Evolutionary conservation across 371 early-diverging fungal species (phyloP), one percentile per base, ranked within the genome.

Genomic region (Capillidium heterosporum): DNA sequence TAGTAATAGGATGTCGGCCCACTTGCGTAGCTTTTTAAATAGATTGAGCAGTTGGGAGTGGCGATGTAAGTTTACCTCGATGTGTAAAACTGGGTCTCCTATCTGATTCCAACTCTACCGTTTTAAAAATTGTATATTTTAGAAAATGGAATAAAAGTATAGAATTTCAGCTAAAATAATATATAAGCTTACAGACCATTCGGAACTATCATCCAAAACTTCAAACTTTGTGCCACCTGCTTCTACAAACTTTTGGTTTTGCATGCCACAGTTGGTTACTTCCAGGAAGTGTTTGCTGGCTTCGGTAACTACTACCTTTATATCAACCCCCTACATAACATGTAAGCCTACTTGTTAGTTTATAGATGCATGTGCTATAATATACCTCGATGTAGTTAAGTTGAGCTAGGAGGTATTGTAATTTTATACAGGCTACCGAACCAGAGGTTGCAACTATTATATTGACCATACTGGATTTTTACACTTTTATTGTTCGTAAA

Each of bases 61-160:
- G 28, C 13, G 19, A n/a, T 52, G 15, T 32, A 32, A 1, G 44
- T 59, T 32, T 70, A 85, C 87, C 53, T 94, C 91, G 54, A 96
- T 94, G 67, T 96, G 97, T 40, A 95, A 70, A 5, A 96, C 91
- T 0, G 91, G 91, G 67, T 96, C 95, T 1, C 78, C 73, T 58
- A 79, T 76, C 58, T 81, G 76, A 39, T 64, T 69, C 95, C 95
- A 95, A 15, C 68, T 61, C 80, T 83, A 62, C n/a, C n/a, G n/a
- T 40, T 40, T 40, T 40, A 40, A 40, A 10, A 40, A 13, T 13
- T 40, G n/a, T 40, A 40, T 13, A 13, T 40, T 40, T 40, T 10
- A 13, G 13, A 40, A 40, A 13, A 40, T 13, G 10, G n/a, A 10
- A 13, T 40, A n/a, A n/a, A n/a, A 40, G 40, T 13, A 40, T 40